Conservation (phyloP, 441 rosid species). For the Corymbia calophylla region DNA sequence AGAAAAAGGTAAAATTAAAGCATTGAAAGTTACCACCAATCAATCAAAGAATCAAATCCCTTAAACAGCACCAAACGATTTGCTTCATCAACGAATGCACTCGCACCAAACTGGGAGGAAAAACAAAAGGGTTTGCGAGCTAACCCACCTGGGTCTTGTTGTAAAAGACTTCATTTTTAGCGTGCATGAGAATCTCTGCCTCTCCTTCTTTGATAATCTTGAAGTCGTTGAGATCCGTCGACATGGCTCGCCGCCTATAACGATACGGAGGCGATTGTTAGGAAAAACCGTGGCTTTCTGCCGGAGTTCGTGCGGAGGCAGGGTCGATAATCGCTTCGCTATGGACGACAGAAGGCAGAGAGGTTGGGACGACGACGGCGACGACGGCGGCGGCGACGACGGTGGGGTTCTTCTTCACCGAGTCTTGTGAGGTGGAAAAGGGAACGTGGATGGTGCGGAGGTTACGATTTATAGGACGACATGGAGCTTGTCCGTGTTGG, state of each 20-base stretch:
- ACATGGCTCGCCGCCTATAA: neutral
- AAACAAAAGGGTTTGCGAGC: neutral
- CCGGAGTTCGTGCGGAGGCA: neutral
- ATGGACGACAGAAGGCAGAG: neutral
- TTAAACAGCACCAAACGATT: neutral
- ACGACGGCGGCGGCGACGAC: neutral
- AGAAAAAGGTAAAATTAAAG: neutral
- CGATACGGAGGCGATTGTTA: neutral
- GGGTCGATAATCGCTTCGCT: neutral
- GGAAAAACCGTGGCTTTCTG: neutral
- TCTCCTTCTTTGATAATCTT: slow-evolving; percentile 87
- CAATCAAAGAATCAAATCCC: neutral
- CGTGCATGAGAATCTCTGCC: slow-evolving; percentile 94
- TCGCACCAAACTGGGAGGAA: neutral
- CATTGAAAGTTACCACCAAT: neutral
- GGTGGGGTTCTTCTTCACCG: neutral
- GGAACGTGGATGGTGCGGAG: fast-evolving
- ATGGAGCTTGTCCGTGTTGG: neutral
- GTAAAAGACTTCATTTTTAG: slow-evolving; percentile 86
- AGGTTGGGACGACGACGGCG: neutral
- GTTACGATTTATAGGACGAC: neutral
- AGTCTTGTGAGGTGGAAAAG: neutral
- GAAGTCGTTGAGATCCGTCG: slow-evolving; percentile 56
- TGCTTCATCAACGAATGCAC: neutral
- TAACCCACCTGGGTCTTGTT: slow-evolving; percentile 88